Evolutionary conservation across 768 basidiomycete genomes (phyloP).

Genomic region (Calocybe gangraenosa): DNA sequence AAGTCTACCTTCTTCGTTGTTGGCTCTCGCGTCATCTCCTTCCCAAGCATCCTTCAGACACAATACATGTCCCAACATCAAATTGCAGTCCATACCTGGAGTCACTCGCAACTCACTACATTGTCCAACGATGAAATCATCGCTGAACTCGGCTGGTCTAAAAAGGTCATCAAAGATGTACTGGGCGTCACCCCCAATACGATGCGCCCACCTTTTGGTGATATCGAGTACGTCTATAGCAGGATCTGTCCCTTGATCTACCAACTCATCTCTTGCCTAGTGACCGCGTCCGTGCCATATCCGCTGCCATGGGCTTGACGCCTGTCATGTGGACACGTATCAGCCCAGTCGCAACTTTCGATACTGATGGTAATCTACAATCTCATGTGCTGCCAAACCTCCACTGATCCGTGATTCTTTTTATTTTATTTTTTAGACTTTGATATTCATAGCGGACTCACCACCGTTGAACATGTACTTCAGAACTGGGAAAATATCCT

Average conservation of each 20-base stretch:
- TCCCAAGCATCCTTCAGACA: slow-evolving; percentile 63
- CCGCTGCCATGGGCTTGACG: slow-evolving; percentile 74
- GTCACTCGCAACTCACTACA: slow-evolving; percentile 70
- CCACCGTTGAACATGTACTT: slow-evolving; percentile 54
- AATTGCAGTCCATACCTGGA: slow-evolving; percentile 67
- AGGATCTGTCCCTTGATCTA: not conserved
- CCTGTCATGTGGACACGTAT: slow-evolving; percentile 85
- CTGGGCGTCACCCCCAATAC: slow-evolving; percentile 73
- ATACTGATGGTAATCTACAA: slow-evolving; percentile 51
- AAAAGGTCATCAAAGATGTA: slow-evolving; percentile 80
- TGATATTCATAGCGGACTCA: slow-evolving; percentile 66
- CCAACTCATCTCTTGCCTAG: slow-evolving; percentile 30
- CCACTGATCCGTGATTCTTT: slow-evolving; percentile 1
- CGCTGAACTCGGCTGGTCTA: slow-evolving; percentile 86
- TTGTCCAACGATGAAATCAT: slow-evolving; percentile 77
- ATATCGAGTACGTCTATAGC: slow-evolving; percentile 54
- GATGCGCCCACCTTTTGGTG: slow-evolving; percentile 82
- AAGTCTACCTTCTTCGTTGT: slow-evolving; percentile 87
- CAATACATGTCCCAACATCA: slow-evolving; percentile 82
- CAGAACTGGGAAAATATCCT: slow-evolving; percentile 75
- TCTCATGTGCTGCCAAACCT: slow-evolving; percentile 6
- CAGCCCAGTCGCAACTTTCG: slow-evolving; percentile 57
- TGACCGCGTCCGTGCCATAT: slow-evolving; percentile 84
- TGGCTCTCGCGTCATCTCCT: slow-evolving; percentile 73
- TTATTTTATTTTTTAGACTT: slow-evolving; percentile 50